Conservation (phyloP, 176 grass and related monocot species). For the Carex parvula region DNA sequence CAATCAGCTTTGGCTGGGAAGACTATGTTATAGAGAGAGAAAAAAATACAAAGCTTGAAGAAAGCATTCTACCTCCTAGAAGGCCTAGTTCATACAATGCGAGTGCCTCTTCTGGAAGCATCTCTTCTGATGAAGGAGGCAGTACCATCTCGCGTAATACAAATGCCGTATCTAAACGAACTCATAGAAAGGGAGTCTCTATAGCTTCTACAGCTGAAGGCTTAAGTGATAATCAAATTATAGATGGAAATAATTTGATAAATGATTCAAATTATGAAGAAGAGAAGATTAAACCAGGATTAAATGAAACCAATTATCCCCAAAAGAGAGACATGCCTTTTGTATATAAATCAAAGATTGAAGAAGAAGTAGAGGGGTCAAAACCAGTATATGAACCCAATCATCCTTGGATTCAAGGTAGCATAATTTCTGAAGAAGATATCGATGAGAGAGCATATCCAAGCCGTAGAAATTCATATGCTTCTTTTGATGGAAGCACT, state of each 20-base stretch:
- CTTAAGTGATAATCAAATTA: neutral
- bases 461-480: constrained; percentile 26
- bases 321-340: neutral
- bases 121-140: constrained; percentile 20
- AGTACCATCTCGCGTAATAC: constrained; percentile 4
- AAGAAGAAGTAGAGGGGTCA: neutral
- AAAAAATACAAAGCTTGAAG: neutral
- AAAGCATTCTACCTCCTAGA: neutral
- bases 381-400: constrained; percentile 2
- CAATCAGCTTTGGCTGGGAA: neutral
- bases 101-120: constrained; percentile 24
- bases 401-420: neutral
- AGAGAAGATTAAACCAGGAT: no score
- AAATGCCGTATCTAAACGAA: neutral
- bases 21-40: constrained; percentile 16
- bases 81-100: neutral
- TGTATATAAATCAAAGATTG: neutral
- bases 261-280: neutral
- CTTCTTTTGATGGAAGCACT: constrained; percentile 30
- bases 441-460: constrained; percentile 16
- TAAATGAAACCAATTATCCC: neutral
- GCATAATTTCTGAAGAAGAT: constrained; percentile 29
- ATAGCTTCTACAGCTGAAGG: neutral
- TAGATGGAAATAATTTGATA: constrained; percentile 15
- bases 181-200: neutral